Evolutionary conservation across 2,329 filamentous ascomycete species (phyloP).

Genomic region (Alternaria viburni): DNA sequence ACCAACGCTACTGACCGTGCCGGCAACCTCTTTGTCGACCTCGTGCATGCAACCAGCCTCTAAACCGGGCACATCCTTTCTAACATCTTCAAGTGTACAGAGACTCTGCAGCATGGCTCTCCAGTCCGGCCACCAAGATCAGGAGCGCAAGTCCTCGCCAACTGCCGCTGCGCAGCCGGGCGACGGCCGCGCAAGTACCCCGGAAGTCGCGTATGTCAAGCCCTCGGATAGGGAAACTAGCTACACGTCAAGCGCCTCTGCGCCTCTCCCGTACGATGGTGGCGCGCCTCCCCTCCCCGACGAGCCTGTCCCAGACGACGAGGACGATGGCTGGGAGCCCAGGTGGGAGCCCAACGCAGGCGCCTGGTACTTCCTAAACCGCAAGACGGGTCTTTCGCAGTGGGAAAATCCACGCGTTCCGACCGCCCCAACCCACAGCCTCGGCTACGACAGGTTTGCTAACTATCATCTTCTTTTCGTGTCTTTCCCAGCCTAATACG

Average conservation of each 20-base stretch:
- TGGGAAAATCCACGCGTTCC: slow-evolving; percentile 87
- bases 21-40: slow-evolving; percentile 14
- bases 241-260: slow-evolving; percentile 13
- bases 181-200: slow-evolving; percentile 13
- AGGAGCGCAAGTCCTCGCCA: slow-evolving; percentile 19
- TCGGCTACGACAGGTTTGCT: slow-evolving; percentile 45
- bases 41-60: slow-evolving; percentile 23
- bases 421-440: not conserved
- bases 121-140: slow-evolving; percentile 10
- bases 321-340: slow-evolving; percentile 78
- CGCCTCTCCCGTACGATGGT: slow-evolving; percentile 36
- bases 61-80: slow-evolving; percentile 17
- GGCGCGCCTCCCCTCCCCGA: slow-evolving; percentile 54
- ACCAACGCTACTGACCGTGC: slow-evolving; percentile 6
- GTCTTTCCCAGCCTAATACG: slow-evolving; percentile 40
- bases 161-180: slow-evolving; percentile 12
- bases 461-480: slow-evolving; percentile 36
- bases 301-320: slow-evolving; percentile 52
- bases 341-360: slow-evolving; percentile 74
- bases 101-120: slow-evolving; percentile 19
- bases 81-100: slow-evolving; percentile 24
- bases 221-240: slow-evolving; percentile 15
- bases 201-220: slow-evolving; percentile 8
- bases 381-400: slow-evolving; percentile 73
- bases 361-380: slow-evolving; percentile 85